Base-by-base conservation (phyloP, 2,329 filamentous ascomycete species). In the Raffaelea arxii region DNA sequence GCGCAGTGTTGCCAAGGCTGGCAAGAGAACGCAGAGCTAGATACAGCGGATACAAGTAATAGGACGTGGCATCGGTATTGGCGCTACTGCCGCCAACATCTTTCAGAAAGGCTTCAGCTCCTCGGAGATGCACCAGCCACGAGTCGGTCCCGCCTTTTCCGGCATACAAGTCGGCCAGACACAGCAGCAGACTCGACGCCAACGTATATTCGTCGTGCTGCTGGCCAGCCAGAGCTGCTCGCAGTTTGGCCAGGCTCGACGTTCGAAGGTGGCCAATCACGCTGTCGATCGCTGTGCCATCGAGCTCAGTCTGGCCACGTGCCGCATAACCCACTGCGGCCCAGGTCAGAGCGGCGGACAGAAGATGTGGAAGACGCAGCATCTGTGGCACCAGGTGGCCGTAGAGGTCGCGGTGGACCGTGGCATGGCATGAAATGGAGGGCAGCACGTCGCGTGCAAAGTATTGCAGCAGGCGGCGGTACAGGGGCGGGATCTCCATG, bases 321-420 rank as follows among this genome's bases (percentile, higher is more conserved):
- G 49, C 46, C 10, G 40, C 44, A 16, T 46, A 25, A 2, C 49
- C 49, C 1, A 44, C 30, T 3, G 49, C 49, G 2, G 49, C 25
- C 30, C 46, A 25, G 2, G 46, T 41, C n/a, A 51, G 44, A 2
- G 43, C 46, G 18, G 49, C 49, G 6, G 49, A 49, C 38, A 51
- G 39, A 7, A 51, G 75, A 62, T 90, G 85, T 12, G 91, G 66
- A 47, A 86, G 83, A 25, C 78, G 74, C 12, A 92, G 72, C 70
- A 90, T 80, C 41, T 78, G 78, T 25, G 89, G 71, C 3, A 91
- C 68, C 6, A 46, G 47, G 12, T 41, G 41, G 24, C 39, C 41
- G 18, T 30, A 46, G 4, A 51, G 41, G 25, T 51, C 49, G 7
- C 36, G 41, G 25, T 51, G 49, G 41, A 51, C 49, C n/a, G 46